Evolutionary conservation across 495 filamentous ascomycete species (phyloP).

Genomic region (Podospora bellae-mahoneyi): DNA sequence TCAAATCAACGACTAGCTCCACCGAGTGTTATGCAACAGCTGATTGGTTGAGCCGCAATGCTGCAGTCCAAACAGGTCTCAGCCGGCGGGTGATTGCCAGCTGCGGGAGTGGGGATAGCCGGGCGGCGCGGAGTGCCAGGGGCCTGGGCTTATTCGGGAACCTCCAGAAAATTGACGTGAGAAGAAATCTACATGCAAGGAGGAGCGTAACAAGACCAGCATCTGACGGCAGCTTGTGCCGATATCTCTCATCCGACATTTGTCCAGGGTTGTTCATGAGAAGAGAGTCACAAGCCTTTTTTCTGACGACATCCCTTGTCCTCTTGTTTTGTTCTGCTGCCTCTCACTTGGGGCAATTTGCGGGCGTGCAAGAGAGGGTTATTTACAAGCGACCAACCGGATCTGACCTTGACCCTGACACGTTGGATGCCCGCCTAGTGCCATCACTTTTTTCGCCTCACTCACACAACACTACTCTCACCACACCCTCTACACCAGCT

Average conservation of each 20-base stretch:
- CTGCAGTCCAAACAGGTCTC: slow-evolving; percentile 8
- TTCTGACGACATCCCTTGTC: not conserved
- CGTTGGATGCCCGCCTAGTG: slow-evolving; percentile 33
- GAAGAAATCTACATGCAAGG: slow-evolving; percentile 36
- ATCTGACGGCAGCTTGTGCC: not conserved
- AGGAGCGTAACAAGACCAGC: slow-evolving; percentile 3
- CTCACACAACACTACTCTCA: slow-evolving; percentile 15
- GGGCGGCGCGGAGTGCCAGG: slow-evolving; percentile 13
- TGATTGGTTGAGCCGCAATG: not conserved
- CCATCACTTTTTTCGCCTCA: slow-evolving; percentile 36
- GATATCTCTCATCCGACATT: slow-evolving; percentile 20
- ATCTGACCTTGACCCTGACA: slow-evolving; percentile 33
- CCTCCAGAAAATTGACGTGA: slow-evolving; percentile 36
- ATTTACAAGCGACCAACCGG: slow-evolving; percentile 3
- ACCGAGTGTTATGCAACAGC: not conserved
- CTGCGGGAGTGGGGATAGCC: slow-evolving; percentile 25
- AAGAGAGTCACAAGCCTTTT: not conserved
- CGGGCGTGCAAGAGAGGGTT: not conserved
- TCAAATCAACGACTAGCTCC: not conserved
- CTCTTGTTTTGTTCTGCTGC: not conserved
- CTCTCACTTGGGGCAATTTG: not conserved
- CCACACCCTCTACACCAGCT: slow-evolving; percentile 3
- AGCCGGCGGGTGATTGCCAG: slow-evolving; percentile 24
- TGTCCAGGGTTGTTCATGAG: not conserved
- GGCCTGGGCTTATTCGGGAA: slow-evolving; percentile 35